Evolutionary conservation across 176 grass and related monocot species (phyloP), one percentile per base, ranked within the genome.

Genomic region (Rhynchospora tenuis): DNA sequence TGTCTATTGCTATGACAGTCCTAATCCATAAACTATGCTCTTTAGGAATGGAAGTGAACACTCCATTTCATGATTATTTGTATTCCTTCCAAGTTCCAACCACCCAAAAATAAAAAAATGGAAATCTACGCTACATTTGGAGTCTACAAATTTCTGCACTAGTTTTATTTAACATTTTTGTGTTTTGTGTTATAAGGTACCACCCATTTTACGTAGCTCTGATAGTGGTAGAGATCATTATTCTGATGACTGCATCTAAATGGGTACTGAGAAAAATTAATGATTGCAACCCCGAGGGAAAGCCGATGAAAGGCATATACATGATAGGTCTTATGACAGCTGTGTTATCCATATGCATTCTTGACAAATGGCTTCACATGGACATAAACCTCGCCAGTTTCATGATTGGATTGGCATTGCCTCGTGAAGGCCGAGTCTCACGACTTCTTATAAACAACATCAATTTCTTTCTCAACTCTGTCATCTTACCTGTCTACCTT

Each of bases 381-480:
- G 87, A 97, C 85, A 38, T 88, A 12, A 93, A 93, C 85, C 83
- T 97, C 80, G 79, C 79, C 0, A 91, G 89, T 3, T 97, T 93
- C 89, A 59, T 96, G 64, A 81, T 96, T 26, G 90, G 91, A 27
- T 80, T 96, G 8, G 85, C 89, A 6, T 90, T 97, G 79, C 93
- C 91, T 1, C 85, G 87, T 19, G 89, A 97, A 42, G 93, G 93
- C 3, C 23, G 91, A 28, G 74, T 89, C 44, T 89, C 93, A 0
- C 68, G 93, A 7, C 73, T 97, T 51, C 85, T 97, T 1, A 88
- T 93, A 9, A 93, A 84, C 83, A 93, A 91, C 74, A 85, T 93
- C 78, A 95, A 95, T 64, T 66, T 95, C 54, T 66, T 92, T 83
- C 90, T 94, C 55, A 88, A 43, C 75, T 90, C 92, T 75, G 68